Percentiles rank a stretch among this genome's conserved stretches.
Evolutionary conservation across 139 green algal species (phyloP).

Genomic region (Eudorina sp.): DNA sequence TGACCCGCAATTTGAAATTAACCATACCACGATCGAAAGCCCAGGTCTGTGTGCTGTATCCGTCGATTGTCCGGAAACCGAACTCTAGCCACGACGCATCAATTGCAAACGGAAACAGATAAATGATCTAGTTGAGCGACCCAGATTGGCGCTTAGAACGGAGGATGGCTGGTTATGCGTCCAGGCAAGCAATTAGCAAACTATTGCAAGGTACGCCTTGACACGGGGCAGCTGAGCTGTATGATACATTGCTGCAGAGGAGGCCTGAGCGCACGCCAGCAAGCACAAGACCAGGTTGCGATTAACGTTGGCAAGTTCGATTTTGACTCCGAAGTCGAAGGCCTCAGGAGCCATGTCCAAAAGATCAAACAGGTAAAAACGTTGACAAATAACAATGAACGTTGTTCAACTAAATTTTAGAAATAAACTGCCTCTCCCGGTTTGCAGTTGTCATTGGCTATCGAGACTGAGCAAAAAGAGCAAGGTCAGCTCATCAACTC

Average conservation of each 20-base stretch:
- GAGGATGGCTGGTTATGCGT: constrained; percentile 24
- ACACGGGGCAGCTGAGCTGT: not conserved
- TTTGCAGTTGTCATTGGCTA: constrained; percentile 47
- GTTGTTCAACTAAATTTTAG: too few relatives aligned
- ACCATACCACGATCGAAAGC: too few relatives aligned
- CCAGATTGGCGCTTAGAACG: too few relatives aligned
- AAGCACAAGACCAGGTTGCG: constrained; percentile 46
- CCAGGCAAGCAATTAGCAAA: constrained; percentile 21
- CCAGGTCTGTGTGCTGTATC: too few relatives aligned
- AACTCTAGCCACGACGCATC: too few relatives aligned
- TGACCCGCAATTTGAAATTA: too few relatives aligned
- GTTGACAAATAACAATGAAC: not conserved
- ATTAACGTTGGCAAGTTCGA: constrained; percentile 61
- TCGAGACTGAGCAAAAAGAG: constrained; percentile 55
- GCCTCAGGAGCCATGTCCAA: constrained; percentile 36
- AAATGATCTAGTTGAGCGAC: too few relatives aligned
- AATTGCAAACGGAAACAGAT: too few relatives aligned
- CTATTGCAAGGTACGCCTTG: too few relatives aligned
- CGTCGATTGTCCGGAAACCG: too few relatives aligned
- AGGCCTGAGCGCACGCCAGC: constrained; percentile 35
- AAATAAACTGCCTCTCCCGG: not conserved
- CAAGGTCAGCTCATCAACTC: constrained; percentile 57
- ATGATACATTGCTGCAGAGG: constrained; percentile 5
- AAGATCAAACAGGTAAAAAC: constrained; percentile 52
- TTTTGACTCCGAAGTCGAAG: constrained; percentile 56